Evolutionary conservation across 1,139 yeast genomes (phyloP), one percentile per base, ranked within the genome.

Genomic region (Yamadazyma taylorii): DNA sequence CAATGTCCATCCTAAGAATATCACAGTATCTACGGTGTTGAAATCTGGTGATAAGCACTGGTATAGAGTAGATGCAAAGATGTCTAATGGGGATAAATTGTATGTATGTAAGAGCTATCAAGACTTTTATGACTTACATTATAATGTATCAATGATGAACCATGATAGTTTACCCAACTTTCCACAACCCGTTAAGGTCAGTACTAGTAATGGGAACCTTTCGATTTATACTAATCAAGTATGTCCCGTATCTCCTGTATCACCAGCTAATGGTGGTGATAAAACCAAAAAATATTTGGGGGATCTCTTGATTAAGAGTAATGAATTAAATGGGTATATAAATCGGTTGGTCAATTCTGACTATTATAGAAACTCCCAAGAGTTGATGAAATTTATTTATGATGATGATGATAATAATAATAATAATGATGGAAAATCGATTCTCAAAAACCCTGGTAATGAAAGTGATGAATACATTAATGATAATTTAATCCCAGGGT

Each of bases 111-210:
- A 73, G 30, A 66, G 61, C 46, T 70, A 70, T 47, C 73, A 68
- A 50, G 73, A 69, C 40, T 70, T 70, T 39, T 70, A 69, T 47
- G 60, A 66, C 36, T 55, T 70, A 29, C 75, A 70, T 46, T 56
- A 60, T 14, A 37, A 46, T 6, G 48, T 60, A 32, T 32, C 42
- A 3, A 32, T 45, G 22, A 42, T 61, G 26, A 45, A 47, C 25
- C 31, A 30, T 17, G 41, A 46, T 9, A 38, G 40, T 6, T 47
- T 69, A 15, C 74, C 74, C 4, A 58, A 55, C 36, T 53, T 69
- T 25, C 75, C 75, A 0, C 67, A 63, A 30, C 75, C 74, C 9
- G 54, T 65, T 33, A 43, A 51, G 37, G 9, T 8, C 21, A 27
- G 30, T 17, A 27, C 14, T 16, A 27, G 30, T 16, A 15, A 15